Evolutionary conservation across 1,284 basidiomycete species (phyloP).

Genomic region (Ganoderma multipileum): DNA sequence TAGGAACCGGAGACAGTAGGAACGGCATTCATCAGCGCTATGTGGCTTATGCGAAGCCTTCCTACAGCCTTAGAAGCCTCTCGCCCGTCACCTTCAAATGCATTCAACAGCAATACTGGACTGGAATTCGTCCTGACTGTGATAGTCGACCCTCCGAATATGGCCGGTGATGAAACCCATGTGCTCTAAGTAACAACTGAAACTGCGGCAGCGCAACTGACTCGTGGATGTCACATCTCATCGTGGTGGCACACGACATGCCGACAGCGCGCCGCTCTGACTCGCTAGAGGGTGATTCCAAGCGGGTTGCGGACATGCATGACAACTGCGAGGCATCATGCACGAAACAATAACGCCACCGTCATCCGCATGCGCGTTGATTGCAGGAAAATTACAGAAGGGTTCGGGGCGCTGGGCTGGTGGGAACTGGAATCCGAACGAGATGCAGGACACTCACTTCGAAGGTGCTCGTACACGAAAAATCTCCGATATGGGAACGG

Average conservation of each 20-base stretch:
- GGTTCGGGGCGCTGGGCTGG: not conserved
- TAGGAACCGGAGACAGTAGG: not conserved
- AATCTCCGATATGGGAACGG: conserved; percentile 69
- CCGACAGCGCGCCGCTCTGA: not conserved
- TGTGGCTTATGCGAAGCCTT: not conserved
- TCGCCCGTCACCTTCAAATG: not conserved
- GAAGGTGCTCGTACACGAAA: conserved; percentile 82
- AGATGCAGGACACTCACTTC: conserved; percentile 54
- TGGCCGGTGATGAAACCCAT: not conserved
- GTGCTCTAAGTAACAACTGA: not conserved
- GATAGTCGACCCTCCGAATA: not conserved
- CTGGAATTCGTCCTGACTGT: not conserved
- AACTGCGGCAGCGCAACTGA: not conserved
- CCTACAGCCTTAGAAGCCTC: not conserved
- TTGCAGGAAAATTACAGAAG: not conserved
- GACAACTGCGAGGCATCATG: not conserved
- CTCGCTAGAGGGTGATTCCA: not conserved
- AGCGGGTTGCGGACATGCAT: not conserved
- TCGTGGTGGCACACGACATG: not conserved
- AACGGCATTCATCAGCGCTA: not conserved
- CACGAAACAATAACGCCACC: not conserved
- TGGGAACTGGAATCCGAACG: not conserved
- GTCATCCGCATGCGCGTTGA: not conserved
- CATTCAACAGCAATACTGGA: not conserved
- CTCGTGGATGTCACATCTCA: not conserved